Base-by-base conservation (phyloP, 2,329 filamentous ascomycete genomes). In the Amylocarpus encephaloides region DNA sequence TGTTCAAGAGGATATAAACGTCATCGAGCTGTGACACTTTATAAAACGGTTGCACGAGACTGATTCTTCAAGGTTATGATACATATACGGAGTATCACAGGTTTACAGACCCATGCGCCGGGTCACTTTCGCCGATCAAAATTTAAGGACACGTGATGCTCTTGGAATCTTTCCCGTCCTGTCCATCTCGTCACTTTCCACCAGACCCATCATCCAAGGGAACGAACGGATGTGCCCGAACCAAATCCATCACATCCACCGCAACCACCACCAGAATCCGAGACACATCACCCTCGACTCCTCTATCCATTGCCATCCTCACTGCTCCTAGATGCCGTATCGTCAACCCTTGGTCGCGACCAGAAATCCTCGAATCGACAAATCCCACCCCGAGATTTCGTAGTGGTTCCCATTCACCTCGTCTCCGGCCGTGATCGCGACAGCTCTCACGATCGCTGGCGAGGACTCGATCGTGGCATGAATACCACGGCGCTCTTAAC, bases 401-500 rank as follows among this genome's bases (percentile, higher is more conserved):
- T 60, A 71, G 70, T 79, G 76, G 76, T 76, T 75, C 76, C 76
- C 59, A 70, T 78, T 67, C 73, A 77, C 64, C 71, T 73, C 64
- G 66, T 73, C 63, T 69, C 74, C 68, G 72, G 70, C 72, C 73
- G 71, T 67, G 69, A 69, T 71, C 73, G 71, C 67, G 69, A 75
- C 70, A 71, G 68, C 71, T 71, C 72, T 75, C 73, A 77, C 74
- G 74, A 76, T 70, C 68, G 69, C 70, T 71, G 72, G 72, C 75
- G 75, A 77, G 74, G 75, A 65, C 73, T 72, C 65, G 69, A 68
- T 66, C 66, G 73, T 73, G 75, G 73, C 68, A 79, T 79, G 76
- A 77, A 73, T 73, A 69, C 70, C 64, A 68, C 70, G 69, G 76
- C 80, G 65, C 74, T 76, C 63, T 89, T 80, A 65, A 74, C 70